These are phyloP conservation scores for Xylariaceae sp. DNA, from an alignment of 2,329 filamentous ascomycete species.

Conservation along the genomic window DNA sequence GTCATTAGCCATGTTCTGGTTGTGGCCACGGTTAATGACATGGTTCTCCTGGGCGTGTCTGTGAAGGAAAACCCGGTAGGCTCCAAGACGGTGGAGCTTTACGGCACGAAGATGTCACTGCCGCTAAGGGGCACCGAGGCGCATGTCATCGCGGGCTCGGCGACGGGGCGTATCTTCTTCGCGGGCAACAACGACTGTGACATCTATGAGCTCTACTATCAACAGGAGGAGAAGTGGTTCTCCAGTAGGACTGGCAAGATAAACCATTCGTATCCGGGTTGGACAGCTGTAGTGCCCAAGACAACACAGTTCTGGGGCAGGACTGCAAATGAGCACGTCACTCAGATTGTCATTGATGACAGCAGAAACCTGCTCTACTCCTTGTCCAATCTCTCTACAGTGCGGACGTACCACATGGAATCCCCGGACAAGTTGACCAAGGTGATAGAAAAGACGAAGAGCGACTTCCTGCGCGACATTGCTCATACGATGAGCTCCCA, in stretches of 20 bases:
- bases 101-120: constrained; percentile 81
- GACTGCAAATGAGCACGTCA: constrained; percentile 57
- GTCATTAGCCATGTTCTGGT: constrained; percentile 85
- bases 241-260: constrained; percentile 80
- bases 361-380: constrained; percentile 85
- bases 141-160: constrained; percentile 72
- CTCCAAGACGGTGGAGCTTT: constrained; percentile 68
- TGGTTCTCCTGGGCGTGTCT: constrained; percentile 80
- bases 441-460: constrained; percentile 61
- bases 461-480: constrained; percentile 63
- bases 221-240: constrained; percentile 97
- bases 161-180: constrained; percentile 89
- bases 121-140: constrained; percentile 72
- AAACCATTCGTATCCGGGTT: constrained; percentile 75
- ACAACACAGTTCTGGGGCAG: constrained; percentile 46
- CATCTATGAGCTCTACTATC: constrained; percentile 90
- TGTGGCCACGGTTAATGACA: constrained; percentile 78
- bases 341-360: constrained; percentile 83
- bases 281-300: constrained; percentile 58
- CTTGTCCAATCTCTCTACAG: constrained; percentile 79
- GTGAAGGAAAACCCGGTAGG: constrained; percentile 63
- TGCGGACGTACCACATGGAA: constrained; percentile 86
- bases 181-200: constrained; percentile 75
- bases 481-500: constrained; percentile 72
- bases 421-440: constrained; percentile 53